Evolutionary conservation across 345 rosid species (phyloP), one percentile per base, ranked within the genome.

Genomic region (Eucalyptus lansdowneana): DNA sequence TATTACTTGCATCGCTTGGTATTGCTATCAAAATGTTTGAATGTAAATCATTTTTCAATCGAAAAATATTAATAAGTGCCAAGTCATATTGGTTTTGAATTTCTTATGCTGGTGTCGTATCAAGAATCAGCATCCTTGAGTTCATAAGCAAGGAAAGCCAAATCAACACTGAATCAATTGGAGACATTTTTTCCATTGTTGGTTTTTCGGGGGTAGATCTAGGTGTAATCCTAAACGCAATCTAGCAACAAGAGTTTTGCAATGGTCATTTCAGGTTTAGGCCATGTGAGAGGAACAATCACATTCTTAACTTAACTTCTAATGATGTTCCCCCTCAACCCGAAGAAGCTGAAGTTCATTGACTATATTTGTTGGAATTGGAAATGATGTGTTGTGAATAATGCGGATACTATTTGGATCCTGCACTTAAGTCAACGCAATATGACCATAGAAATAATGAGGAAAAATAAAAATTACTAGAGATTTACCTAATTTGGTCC

Each of bases 341-440:
- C 6, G 25, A 56, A 56, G 62, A 21, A 56, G 62, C 29, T 22
- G 13, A 56, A 56, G 62, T 21, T 22, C 27, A 9, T 22, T 21
- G 62, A 21, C 58, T 53, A 53, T 53, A 53, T 15, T 53, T 53
- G 58, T 53, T 21, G 22, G 58, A 53, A 53, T 19, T 53, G 58
- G 58, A 53, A 16, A 21, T 19, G 58, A 53, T 1, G 16, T 50
- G 19, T 50, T 50, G 53, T 50, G 53, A 50, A 50, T 50, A 50
- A 50, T 15, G 53, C 53, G 53, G 19, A 50, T 50, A 50, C 53
- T 50, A 50, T 14, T 50, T 50, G 53, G 19, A 15, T 50, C 53
- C 53, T 15, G 0, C 53, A 50, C 53, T 50, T 50, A 50, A 50
- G 2, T 50, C 0, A 50, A 50, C 19, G 0, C 19, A 0, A 15